phyloP scores from a whole-genome alignment of 2,329 filamentous ascomycete species.

The Diaporthe aspalathi region DNA sequence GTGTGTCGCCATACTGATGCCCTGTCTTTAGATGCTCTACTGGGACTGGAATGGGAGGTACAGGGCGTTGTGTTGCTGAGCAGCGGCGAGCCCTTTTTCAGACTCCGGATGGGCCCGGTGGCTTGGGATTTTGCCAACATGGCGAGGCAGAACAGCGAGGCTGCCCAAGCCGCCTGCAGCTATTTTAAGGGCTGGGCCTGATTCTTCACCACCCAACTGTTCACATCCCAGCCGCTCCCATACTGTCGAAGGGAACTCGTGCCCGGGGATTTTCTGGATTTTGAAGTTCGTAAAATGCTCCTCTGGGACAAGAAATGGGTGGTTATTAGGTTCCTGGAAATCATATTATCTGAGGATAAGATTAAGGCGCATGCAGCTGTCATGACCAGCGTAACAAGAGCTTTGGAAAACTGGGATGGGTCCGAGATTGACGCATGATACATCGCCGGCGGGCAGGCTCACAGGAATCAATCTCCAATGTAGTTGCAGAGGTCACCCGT shows the following conservation, averaged over 20 bases:
- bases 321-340: neutral
- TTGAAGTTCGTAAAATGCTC: neutral
- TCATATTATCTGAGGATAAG: neutral
- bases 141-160: no score
- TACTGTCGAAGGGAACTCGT: neutral
- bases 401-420: neutral
- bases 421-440: neutral
- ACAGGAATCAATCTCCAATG: neutral
- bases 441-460: neutral
- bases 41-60: neutral
- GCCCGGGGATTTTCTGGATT: neutral
- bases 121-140: neutral
- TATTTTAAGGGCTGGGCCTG: neutral
- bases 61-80: neutral
- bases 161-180: neutral
- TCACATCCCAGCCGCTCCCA: neutral
- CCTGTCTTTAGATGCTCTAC: neutral
- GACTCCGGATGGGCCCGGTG: neutral
- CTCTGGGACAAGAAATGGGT: neutral
- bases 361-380: neutral
- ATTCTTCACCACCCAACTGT: neutral
- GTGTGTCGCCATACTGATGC: neutral
- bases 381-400: neutral
- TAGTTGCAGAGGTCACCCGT: neutral
- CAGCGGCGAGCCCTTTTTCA: neutral